Conservation (phyloP, 2,329 filamentous ascomycete species). For the Emericellopsis atlantica region DNA sequence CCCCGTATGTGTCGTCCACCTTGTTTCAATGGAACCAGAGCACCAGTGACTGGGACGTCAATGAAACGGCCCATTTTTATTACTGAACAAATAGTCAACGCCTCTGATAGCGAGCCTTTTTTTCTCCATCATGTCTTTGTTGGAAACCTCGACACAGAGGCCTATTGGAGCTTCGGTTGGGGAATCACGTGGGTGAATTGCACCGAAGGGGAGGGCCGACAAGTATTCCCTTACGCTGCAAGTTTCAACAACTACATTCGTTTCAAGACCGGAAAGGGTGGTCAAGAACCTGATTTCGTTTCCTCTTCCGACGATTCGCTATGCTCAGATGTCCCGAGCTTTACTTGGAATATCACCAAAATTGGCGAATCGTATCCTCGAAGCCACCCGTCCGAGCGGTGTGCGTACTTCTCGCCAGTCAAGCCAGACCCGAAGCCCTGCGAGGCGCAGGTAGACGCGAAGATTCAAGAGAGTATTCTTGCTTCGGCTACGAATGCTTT, state of each 20-base stretch:
- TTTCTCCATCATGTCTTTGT: conserved; percentile 1
- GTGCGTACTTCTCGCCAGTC: background rate
- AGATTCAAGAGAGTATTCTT: conserved; percentile 10
- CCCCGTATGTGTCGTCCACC: background rate
- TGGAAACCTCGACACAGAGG: background rate
- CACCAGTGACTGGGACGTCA: conserved; percentile 2
- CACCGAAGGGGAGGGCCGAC: conserved; percentile 1
- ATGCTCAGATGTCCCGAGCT: conserved; percentile 1
- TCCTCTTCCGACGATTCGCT: background rate
- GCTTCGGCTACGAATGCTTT: conserved; percentile 1
- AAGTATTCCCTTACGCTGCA: background rate
- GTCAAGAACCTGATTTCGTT: conserved; percentile 1
- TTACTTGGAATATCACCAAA: conserved; percentile 1
- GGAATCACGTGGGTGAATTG: background rate
- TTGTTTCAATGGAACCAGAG: conserved; percentile 2
- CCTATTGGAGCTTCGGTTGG: background rate
- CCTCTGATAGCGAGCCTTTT: conserved; percentile 1
- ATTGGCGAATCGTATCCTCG: background rate
- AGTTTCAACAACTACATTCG: background rate
- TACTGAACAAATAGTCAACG: background rate
- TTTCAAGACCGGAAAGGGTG: conserved; percentile 1
- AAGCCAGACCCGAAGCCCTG: conserved; percentile 1
- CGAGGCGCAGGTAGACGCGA: conserved; percentile 30
- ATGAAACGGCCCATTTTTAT: conserved; percentile 1
- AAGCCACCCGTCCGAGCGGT: background rate